Evolutionary conservation across 225 moss, liverwort and hornwort species (phyloP).

Genomic region (Bryum argenteum): DNA sequence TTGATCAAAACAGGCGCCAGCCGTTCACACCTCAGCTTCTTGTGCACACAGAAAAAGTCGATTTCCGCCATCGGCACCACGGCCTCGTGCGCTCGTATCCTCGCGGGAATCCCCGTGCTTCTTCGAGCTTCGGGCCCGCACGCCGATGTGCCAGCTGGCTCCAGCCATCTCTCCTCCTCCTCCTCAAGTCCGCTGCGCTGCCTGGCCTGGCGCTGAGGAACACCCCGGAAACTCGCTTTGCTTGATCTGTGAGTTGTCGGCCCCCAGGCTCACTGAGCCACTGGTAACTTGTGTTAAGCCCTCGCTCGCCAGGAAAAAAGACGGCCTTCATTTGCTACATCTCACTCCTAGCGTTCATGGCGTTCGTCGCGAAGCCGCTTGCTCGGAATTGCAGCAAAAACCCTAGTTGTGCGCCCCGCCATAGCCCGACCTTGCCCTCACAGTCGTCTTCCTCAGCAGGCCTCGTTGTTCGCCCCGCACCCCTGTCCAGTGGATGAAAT

Average conservation of each 20-base stretch:
- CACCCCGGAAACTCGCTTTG: not conserved
- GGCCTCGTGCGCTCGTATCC: conserved; percentile 65
- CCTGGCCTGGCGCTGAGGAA: not conserved
- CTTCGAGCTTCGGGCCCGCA: conserved; percentile 83
- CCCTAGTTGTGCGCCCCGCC: too few species aligned
- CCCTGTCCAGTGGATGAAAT: too few species aligned
- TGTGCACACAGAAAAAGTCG: conserved; percentile 95
- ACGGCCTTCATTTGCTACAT: too few species aligned
- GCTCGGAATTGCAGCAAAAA: too few species aligned
- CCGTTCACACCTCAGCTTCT: conserved; percentile 90
- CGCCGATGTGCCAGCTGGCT: conserved; percentile 91
- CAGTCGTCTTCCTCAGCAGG: too few species aligned
- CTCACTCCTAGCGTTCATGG: too few species aligned
- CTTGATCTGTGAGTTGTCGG: not conserved
- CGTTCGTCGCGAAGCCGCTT: too few species aligned
- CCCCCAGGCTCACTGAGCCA: not conserved
- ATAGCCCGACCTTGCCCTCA: too few species aligned
- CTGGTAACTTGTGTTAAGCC: too few species aligned
- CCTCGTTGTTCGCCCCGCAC: too few species aligned
- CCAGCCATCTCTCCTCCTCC: not conserved
- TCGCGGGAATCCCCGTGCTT: conserved; percentile 89
- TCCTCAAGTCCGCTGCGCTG: too few species aligned
- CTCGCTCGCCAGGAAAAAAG: too few species aligned
- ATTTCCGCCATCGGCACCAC: conserved; percentile 86
- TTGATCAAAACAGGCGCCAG: conserved; percentile 93